A percentile compares a stretch with the other conserved stretches of the same genome.
Conservation (phyloP, 257 asterid species). For the Solanum peruvianum region DNA sequence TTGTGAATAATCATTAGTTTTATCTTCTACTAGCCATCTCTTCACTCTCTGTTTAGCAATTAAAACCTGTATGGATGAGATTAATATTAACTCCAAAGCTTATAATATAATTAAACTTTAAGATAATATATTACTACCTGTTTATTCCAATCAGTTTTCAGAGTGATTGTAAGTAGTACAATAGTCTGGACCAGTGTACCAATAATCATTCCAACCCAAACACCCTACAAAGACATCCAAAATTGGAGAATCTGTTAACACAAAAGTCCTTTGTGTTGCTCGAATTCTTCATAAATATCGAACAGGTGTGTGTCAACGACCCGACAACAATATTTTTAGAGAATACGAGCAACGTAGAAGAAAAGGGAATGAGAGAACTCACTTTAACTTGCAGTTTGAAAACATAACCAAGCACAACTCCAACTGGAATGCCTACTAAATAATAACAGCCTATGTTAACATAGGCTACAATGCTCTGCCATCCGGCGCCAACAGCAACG, state of each 20-base stretch:
- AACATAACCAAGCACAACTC: slow-evolving; percentile 24
- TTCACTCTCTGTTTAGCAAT: slow-evolving; percentile 21
- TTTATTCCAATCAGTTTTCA: slow-evolving; percentile 36
- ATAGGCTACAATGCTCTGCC: slow-evolving; percentile 39
- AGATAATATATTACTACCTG: slow-evolving; percentile 9
- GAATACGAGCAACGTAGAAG: background rate
- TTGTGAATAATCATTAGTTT: background rate
- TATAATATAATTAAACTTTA: background rate
- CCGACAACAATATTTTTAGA: background rate
- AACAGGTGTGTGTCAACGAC: background rate
- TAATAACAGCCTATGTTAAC: slow-evolving; percentile 33
- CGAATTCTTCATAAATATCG: background rate
- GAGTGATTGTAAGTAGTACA: slow-evolving; percentile 25
- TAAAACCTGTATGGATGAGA: slow-evolving; percentile 7
- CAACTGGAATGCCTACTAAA: slow-evolving; percentile 31
- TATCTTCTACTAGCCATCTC: slow-evolving; percentile 19
- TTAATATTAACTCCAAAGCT: background rate
- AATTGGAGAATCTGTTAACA: background rate
- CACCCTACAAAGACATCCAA: slow-evolving; percentile 19
- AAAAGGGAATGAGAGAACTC: background rate
- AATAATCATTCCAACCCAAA: slow-evolving; percentile 41
- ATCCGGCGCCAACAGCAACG: slow-evolving; percentile 39
- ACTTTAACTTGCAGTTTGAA: slow-evolving; percentile 27
- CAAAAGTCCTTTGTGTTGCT: background rate
- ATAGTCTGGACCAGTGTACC: slow-evolving; percentile 33